Base-by-base conservation (phyloP, 139 green algal genomes). In the Chlamydomonas sphaeroides region DNA sequence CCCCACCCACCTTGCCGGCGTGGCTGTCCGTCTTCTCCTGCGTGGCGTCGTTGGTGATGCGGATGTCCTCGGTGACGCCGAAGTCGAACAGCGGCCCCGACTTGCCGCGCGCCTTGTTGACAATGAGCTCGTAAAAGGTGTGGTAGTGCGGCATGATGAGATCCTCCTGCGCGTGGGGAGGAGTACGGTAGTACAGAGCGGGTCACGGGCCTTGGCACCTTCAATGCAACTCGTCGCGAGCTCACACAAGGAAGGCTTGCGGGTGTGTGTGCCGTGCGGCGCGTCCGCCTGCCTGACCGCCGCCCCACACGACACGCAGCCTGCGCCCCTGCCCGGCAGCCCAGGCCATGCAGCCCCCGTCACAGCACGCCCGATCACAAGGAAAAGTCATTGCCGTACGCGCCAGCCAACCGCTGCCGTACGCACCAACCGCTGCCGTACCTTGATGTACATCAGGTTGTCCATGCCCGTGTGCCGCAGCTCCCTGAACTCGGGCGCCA, bases 361-460 rank as follows among this genome's bases (percentile, higher is more conserved):
- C n/a, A n/a, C n/a, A n/a, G n/a, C n/a, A n/a, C n/a, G n/a, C n/a
- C n/a, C n/a, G n/a, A n/a, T n/a, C n/a, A n/a, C n/a, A n/a, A n/a
- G n/a, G n/a, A n/a, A n/a, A n/a, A n/a, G n/a, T n/a, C n/a, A n/a
- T n/a, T n/a, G n/a, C n/a, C n/a, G n/a, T n/a, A n/a, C n/a, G n/a
- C n/a, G n/a, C n/a, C n/a, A n/a, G n/a, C n/a, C n/a, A n/a, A n/a
- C n/a, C n/a, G n/a, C n/a, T n/a, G n/a, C n/a, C n/a, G n/a, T n/a
- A n/a, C n/a, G n/a, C n/a, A n/a, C 53, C 23, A 28, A 7, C 7
- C 57, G 6, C 57, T 18, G 26, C 8, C 59, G 67, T 65, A 92
- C 91, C 88, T 99, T 99, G 79, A 99, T 91, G 88, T 99, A 99
- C 91, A 99, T 94, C 63, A 99, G 87, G 72, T 93, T 96, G 73